Base-by-base conservation (phyloP, 176 grass and related monocot species). In the Olyra latifolia region DNA sequence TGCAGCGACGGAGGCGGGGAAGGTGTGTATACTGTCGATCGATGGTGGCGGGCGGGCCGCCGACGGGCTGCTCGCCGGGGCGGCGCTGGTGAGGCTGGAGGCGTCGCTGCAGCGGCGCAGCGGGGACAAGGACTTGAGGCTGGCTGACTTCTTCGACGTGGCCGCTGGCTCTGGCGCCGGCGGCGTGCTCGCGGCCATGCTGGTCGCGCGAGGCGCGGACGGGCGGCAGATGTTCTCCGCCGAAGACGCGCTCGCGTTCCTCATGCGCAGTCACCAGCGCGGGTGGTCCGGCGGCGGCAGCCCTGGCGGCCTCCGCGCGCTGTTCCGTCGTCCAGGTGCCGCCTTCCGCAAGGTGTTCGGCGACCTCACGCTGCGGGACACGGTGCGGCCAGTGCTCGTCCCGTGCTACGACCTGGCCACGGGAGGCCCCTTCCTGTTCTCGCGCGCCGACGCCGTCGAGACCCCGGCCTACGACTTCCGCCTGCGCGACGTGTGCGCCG, bases 111-210 rank as follows among this genome's bases (percentile, higher is more conserved):
- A 87, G 12, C 76, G 71, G 15, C 90, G 87, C 15, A 88, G 90
- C 0, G 88, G 92, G 0, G 90, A 99, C 49, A 71, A 83, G 0
- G 76, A 64, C 1, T 90, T 82, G 3, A 70, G 90, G 38, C 87
- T 99, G 4, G 87, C 90, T 0, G 93, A 99, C 78, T 93, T 93
- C 70, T 99, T 99, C 58, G 96, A 99, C 83, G 90, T 99, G 10
- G 90, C 87, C 0, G 90, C 93, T 0, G 96, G 96, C 8, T 99
- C 96, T 0, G 93, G 96, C 52, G 93, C 90, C 16, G 96, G 96
- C 17, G 96, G 96, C 43, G 92, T 99, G 22, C 93, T 99, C 0
- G 90, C 88, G 12, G 84, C 90, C n/a, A 93, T 99, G 93, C 83
- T 99, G 23, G 90, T 94, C 19, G 88, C 92, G 7, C 80, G 90